Percentiles rank a stretch among this genome's conserved stretches.
Conservation (phyloP, 306 rosid genomes). For the Trifolium dubium region DNA sequence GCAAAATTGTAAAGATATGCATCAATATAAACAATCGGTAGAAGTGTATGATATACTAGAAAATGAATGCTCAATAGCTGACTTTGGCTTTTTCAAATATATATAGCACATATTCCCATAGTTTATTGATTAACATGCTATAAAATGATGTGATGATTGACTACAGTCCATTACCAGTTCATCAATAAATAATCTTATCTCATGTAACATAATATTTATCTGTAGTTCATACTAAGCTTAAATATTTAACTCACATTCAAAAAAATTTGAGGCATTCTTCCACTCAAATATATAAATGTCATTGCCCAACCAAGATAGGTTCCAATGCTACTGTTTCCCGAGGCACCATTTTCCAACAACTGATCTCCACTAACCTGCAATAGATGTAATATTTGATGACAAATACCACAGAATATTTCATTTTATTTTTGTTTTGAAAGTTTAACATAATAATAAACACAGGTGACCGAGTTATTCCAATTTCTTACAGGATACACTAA, state of each 20-base stretch:
- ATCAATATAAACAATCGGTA: slow-evolving; percentile 39
- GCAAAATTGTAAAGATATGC: slow-evolving; percentile 53
- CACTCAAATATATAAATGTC: slow-evolving; percentile 80
- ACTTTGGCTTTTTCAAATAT: slow-evolving; percentile 27
- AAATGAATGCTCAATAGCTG: slow-evolving; percentile 15
- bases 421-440: slow-evolving; percentile 28
- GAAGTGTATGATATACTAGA: slow-evolving; percentile 18
- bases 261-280: slow-evolving; percentile 83
- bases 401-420: slow-evolving; percentile 21
- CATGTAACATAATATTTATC: slow-evolving; percentile 16
- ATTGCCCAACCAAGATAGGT: slow-evolving; percentile 85
- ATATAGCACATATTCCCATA: background rate
- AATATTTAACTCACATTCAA: slow-evolving; percentile 70
- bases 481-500: slow-evolving; percentile 21
- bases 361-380: slow-evolving; percentile 55
- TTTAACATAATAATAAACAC: background rate
- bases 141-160: slow-evolving; percentile 18
- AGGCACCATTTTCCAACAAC: slow-evolving; percentile 41
- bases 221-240: slow-evolving; percentile 29
- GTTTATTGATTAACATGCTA: slow-evolving; percentile 33
- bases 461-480: background rate
- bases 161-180: slow-evolving; percentile 6
- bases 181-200: slow-evolving; percentile 16
- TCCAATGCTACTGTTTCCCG: slow-evolving; percentile 55
- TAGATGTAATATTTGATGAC: slow-evolving; percentile 14